These are phyloP conservation scores for Wickerhamiella pararugosa DNA, from an alignment of 1,139 yeast genomes.

Conservation along the genomic window DNA sequence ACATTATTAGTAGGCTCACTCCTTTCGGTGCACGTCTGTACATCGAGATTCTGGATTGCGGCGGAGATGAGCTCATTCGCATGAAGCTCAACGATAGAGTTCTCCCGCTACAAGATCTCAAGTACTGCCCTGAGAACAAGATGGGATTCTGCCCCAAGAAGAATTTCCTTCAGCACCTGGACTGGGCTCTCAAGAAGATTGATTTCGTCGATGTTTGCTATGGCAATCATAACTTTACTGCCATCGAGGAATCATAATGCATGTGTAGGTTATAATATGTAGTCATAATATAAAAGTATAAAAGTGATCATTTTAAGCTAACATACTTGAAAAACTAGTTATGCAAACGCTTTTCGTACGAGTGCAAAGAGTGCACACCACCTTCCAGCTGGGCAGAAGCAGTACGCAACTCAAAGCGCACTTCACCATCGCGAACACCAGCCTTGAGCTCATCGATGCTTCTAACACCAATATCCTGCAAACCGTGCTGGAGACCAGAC, in stretches of 20 bases:
- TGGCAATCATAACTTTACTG: slow-evolving; percentile 12
- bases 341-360: slow-evolving; percentile 94
- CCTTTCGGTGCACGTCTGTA: slow-evolving; percentile 31
- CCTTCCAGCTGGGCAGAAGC: slow-evolving; percentile 99
- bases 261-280: too few relatives aligned
- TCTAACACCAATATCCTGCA: slow-evolving; percentile 89
- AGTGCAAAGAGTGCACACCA: slow-evolving; percentile 92
- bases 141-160: slow-evolving; percentile 25
- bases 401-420: slow-evolving; percentile 94
- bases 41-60: slow-evolving; percentile 26
- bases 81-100: slow-evolving; percentile 28
- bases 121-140: slow-evolving; percentile 23
- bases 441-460: slow-evolving; percentile 51
- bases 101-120: slow-evolving; percentile 26
- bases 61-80: slow-evolving; percentile 20
- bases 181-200: slow-evolving; percentile 20
- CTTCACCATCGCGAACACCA: slow-evolving; percentile 48
- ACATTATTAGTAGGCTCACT: slow-evolving; percentile 27
- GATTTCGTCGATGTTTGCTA: slow-evolving; percentile 27
- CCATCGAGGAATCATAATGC: too few relatives aligned
- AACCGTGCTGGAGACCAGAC: slow-evolving; percentile 95
- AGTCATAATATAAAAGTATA: too few relatives aligned
- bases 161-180: slow-evolving; percentile 24
- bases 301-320: not conserved
- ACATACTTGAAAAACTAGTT: slow-evolving; percentile 30